Conservation (phyloP, 2,329 filamentous ascomycete species). For the Chrysoporthe puriensis region DNA sequence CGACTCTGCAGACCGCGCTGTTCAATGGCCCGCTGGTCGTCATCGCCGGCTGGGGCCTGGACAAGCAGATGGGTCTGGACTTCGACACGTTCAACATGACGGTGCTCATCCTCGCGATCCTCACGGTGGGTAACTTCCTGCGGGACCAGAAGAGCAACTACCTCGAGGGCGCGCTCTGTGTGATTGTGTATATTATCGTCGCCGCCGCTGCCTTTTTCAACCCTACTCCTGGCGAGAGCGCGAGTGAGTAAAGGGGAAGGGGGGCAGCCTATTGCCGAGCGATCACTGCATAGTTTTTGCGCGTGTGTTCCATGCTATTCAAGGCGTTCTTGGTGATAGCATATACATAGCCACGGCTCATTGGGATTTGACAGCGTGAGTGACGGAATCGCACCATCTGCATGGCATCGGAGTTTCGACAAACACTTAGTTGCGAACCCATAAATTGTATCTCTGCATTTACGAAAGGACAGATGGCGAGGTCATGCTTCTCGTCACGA, state of each 20-base stretch:
- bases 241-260: background rate
- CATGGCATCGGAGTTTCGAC: slow-evolving; percentile 18
- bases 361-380: background rate
- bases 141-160: slow-evolving; percentile 90
- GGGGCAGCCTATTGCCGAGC: background rate
- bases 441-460: background rate
- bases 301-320: background rate
- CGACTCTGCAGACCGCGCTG: slow-evolving; percentile 86
- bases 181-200: slow-evolving; percentile 67
- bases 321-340: background rate
- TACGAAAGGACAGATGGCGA: background rate
- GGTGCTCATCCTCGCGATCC: slow-evolving; percentile 78
- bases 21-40: slow-evolving; percentile 85
- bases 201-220: slow-evolving; percentile 62
- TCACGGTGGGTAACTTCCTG: slow-evolving; percentile 86
- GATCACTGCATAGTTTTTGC: background rate
- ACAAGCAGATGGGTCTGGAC: slow-evolving; percentile 73
- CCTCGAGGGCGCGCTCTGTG: slow-evolving; percentile 80
- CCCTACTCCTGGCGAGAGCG: slow-evolving; percentile 45
- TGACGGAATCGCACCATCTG: background rate
- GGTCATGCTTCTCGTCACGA: background rate
- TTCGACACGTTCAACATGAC: slow-evolving; percentile 88
- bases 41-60: slow-evolving; percentile 79
- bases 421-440: background rate
- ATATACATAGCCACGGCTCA: background rate